Percentiles rank a stretch among this genome's conserved stretches.
phyloP scores from a whole-genome alignment of 2,329 filamentous ascomycete genomes.

The Ophiostoma populinum region DNA sequence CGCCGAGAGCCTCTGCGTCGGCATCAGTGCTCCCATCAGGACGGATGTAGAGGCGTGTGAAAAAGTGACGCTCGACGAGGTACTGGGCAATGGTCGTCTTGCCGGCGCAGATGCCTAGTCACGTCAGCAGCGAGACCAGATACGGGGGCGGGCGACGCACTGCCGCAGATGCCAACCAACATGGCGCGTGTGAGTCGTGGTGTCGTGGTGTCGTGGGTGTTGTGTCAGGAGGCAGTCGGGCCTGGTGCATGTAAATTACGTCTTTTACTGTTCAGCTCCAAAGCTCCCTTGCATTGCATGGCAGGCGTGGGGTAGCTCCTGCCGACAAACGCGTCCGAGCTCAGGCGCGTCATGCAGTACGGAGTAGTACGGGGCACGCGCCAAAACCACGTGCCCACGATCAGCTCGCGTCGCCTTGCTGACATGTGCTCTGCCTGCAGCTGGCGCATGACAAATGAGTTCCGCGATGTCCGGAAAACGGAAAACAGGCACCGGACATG shows the following conservation, averaged over 20 bases:
- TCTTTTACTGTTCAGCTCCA: background rate
- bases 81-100: constrained; percentile 83
- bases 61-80: constrained; percentile 67
- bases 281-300: too few species aligned
- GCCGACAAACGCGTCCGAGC: too few species aligned
- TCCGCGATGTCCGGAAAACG: too few species aligned
- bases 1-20: background rate
- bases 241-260: constrained; percentile 1
- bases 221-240: background rate
- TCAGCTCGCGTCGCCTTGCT: too few species aligned
- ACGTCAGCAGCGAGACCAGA: background rate
- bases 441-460: too few species aligned
- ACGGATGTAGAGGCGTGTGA: constrained; percentile 52
- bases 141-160: constrained; percentile 30
- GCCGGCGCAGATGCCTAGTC: constrained; percentile 72
- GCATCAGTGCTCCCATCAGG: background rate
- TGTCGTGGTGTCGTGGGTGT: background rate
- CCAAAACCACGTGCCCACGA: too few species aligned
- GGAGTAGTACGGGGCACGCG: too few species aligned
- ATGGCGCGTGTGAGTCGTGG: too few species aligned
- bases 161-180: constrained; percentile 63
- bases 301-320: too few species aligned
- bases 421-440: too few species aligned
- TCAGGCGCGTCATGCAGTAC: too few species aligned
- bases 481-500: too few species aligned